Percentiles rank a stretch among this genome's conserved stretches.
phyloP scores from a whole-genome alignment of 306 rosid genomes.

The Casuarina cunninghamiana region DNA sequence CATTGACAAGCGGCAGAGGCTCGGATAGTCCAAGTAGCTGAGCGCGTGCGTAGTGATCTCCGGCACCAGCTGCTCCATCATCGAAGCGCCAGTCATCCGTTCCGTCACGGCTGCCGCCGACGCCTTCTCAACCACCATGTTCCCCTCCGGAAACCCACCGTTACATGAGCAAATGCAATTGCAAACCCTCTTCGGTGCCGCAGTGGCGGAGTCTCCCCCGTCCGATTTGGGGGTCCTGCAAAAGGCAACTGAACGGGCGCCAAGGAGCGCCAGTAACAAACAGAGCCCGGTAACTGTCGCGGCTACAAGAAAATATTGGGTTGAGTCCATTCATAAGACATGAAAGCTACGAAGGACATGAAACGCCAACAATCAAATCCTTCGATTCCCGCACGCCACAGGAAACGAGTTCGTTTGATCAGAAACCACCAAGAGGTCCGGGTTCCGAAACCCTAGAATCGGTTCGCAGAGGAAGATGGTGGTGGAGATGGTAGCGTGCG shows the following conservation, averaged over 20 bases:
- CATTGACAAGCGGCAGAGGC: slow-evolving; percentile 94
- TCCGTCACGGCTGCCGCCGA: slow-evolving; percentile 41
- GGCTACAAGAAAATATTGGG: slow-evolving; percentile 60
- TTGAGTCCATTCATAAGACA: slow-evolving; percentile 87
- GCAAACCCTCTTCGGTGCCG: slow-evolving; percentile 31
- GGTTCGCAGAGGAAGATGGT: slow-evolving; percentile 18
- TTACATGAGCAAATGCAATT: slow-evolving; percentile 45
- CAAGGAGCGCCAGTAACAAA: slow-evolving; percentile 51
- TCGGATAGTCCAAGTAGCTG: slow-evolving; percentile 94
- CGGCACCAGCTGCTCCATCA: slow-evolving; percentile 99
- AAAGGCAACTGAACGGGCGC: slow-evolving; percentile 49
- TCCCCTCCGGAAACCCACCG: slow-evolving; percentile 34
- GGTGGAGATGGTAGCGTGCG: slow-evolving; percentile 4
- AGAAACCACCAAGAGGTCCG: not conserved
- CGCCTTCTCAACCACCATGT: slow-evolving; percentile 47
- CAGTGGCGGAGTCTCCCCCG: slow-evolving; percentile 12
- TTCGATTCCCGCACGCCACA: not conserved
- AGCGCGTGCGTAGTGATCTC: slow-evolving; percentile 97
- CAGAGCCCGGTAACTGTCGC: slow-evolving; percentile 58
- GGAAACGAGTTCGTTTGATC: not conserved
- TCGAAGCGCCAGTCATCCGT: slow-evolving; percentile 72
- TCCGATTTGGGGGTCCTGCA: slow-evolving; percentile 19
- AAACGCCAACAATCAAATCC: slow-evolving; percentile 53
- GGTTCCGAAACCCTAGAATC: slow-evolving; percentile 22
- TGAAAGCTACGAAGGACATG: slow-evolving; percentile 68